Base-by-base conservation (phyloP, 345 rosid species). In the Eucalyptus caleyi region DNA sequence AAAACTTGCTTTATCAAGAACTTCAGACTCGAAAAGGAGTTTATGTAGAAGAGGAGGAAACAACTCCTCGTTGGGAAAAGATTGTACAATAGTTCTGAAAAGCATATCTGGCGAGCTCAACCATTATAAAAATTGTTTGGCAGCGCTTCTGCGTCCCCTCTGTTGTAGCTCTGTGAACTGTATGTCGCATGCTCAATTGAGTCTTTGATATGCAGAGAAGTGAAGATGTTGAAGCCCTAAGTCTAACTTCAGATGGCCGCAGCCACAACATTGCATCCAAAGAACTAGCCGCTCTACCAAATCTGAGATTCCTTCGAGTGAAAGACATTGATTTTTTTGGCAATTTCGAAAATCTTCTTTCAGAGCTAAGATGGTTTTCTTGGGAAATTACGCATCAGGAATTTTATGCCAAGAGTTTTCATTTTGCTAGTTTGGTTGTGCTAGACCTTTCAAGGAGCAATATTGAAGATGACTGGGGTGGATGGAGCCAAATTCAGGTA, bases 381-480 rank as follows among this genome's bases (percentile, higher is more conserved):
- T 88, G 90, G 87, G 72, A 56, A 19, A 16, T 80, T 34, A 18
- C 40, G 7, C 18, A 37, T 42, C 0, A 8, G 16, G 44, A 53
- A 32, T 56, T 88, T 26, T 13, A 12, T 1, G 72, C 42, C 0
- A 1, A 8, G 14, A 56, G 60, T n/a, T 45, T 88, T 45, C 50
- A 34, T 37, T 49, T 23, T 34, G 7, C 34, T 24, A 44, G 19
- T 83, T 80, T 88, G 53, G 80, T 82, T 9, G 60, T 88, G 26
- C 90, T 88, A 30, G 90, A 88, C 87, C 80, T 88, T 21, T 50
- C 87, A 14, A 16, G 16, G 12, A 88, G 90, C 13, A 5, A 26
- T 42, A 88, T 88, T 3, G 59, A 59, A 59, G 51, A 82, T 16
- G 50, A 81, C 1, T 88, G 90, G 90, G 13, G 44, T 34, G 81